phyloP scores from a whole-genome alignment of 1,139 yeast genomes.

The Yamadazyma pseudoaaseri region DNA sequence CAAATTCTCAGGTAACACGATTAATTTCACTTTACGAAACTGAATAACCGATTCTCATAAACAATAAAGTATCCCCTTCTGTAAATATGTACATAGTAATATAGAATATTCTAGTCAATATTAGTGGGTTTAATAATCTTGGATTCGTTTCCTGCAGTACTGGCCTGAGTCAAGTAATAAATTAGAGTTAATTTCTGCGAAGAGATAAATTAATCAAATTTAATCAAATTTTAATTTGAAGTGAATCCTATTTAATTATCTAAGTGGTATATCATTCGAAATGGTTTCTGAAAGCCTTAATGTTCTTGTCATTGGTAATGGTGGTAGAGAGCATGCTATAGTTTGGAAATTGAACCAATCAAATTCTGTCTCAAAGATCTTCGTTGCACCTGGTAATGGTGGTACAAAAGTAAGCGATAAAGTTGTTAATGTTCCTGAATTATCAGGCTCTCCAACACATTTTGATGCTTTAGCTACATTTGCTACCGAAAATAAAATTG shows the following conservation, averaged over 20 bases:
- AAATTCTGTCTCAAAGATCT: slow-evolving; percentile 65
- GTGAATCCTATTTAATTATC: too few species aligned
- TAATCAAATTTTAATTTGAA: slow-evolving; percentile 1
- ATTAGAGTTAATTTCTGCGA: slow-evolving; percentile 1
- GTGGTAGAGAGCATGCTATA: slow-evolving; percentile 98
- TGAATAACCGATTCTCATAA: not conserved
- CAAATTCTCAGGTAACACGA: too few species aligned
- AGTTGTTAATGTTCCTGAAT: slow-evolving; percentile 68
- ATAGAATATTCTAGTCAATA: slow-evolving; percentile 1
- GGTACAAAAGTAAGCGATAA: slow-evolving; percentile 69
- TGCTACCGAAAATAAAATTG: slow-evolving; percentile 66
- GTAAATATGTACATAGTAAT: slow-evolving; percentile 17
- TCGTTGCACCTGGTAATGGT: slow-evolving; percentile 97
- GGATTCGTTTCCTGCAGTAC: not conserved
- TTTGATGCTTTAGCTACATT: slow-evolving; percentile 59
- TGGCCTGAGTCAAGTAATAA: slow-evolving; percentile 8
- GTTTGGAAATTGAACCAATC: slow-evolving; percentile 91
- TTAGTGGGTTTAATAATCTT: not conserved
- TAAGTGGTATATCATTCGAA: not conserved
- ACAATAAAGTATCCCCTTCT: not conserved
- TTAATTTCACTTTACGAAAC: too few species aligned
- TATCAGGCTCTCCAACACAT: slow-evolving; percentile 60
- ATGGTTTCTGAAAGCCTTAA: slow-evolving; percentile 38
- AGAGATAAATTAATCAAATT: slow-evolving; percentile 7
- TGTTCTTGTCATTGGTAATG: slow-evolving; percentile 89